Evolutionary conservation across 2,329 filamentous ascomycete species (phyloP), one percentile per base, ranked within the genome.

Genomic region (Ustulina deusta): DNA sequence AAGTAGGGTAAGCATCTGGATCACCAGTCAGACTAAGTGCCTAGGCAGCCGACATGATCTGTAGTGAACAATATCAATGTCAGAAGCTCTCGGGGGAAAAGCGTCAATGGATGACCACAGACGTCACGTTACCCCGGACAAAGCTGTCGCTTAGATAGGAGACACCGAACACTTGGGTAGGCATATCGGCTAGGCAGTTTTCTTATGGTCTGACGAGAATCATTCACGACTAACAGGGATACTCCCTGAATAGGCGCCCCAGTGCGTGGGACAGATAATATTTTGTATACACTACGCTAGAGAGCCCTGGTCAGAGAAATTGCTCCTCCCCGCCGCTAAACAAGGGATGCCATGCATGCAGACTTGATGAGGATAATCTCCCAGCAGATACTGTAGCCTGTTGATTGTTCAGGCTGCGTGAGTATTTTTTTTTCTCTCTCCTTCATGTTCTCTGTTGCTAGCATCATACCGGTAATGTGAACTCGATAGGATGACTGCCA

Each of bases 71-170:
- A 36, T 42, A 40, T n/a, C 15, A 10, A 55, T 27, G 40, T 25
- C 44, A 17, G 59, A 10, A 61, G n/a, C 48, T 52, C 34, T 38
- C 25, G 32, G 40, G n/a, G 36, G 25, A 17, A 32, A 17, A 20
- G 20, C n/a, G 40, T 42, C 29, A 40, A 46, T 48, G 9, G 4
- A 38, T 40, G 36, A 32, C 36, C 17, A 46, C 5, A 54, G 10
- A 46, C 40, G 40, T 55, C 40, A 55, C 27, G 32, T 27, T 59
- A 59, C 48, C 55, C 65, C 52, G 44, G 62, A 44, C 46, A 17
- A 58, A 40, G n/a, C 52, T 65, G 58, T 68, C 56, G 57, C 44
- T 65, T 65, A 61, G 56, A 29, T 65, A 58, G 56, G 29, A 29
- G 56, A 56, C 61, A 57, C 65, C 65, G 58, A 51, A 49, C 6